A percentile compares a stretch with the other conserved stretches of the same genome.
Conservation (phyloP, 768 basidiomycete species). For the Trametes cingulata region DNA sequence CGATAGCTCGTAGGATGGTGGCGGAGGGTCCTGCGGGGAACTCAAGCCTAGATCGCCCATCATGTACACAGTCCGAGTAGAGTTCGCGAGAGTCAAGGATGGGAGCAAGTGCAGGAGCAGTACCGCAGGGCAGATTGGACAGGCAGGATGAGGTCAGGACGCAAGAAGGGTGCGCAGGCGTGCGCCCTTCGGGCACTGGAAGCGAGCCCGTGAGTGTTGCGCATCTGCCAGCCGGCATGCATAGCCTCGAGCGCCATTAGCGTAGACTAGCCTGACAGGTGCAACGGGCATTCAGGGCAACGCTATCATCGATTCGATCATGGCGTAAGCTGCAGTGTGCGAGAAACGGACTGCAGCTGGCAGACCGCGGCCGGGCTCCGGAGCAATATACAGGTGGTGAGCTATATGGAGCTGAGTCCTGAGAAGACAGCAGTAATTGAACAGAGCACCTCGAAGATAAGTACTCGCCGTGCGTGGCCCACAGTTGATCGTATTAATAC, state of each 20-base stretch:
- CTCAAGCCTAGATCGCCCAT: constrained; percentile 21
- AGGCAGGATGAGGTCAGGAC: not conserved
- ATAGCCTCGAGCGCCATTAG: constrained; percentile 17
- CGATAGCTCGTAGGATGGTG: constrained; percentile 44
- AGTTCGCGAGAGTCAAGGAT: not conserved
- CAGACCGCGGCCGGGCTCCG: not conserved
- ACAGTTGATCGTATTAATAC: too few relatives aligned
- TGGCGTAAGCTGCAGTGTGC: too few relatives aligned
- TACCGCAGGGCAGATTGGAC: not conserved
- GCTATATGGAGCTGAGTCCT: too few relatives aligned
- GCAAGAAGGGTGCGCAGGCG: not conserved
- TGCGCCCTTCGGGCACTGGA: not conserved
- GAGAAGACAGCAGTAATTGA: too few relatives aligned
- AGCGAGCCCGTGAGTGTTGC: not conserved
- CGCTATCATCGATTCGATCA: constrained; percentile 13
- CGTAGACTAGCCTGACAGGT: not conserved
- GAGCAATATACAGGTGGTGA: too few relatives aligned
- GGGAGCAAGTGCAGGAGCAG: too few relatives aligned
- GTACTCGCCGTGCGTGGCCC: too few relatives aligned
- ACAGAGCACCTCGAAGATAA: too few relatives aligned
- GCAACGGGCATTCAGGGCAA: constrained; percentile 6
- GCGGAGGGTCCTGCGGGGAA: constrained; percentile 30
- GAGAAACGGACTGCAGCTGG: not conserved
- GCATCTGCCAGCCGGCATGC: constrained; percentile 5
- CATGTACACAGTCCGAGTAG: not conserved